Evolutionary conservation across 345 rosid species (phyloP).

Genomic region (Gossypioides kirkii): DNA sequence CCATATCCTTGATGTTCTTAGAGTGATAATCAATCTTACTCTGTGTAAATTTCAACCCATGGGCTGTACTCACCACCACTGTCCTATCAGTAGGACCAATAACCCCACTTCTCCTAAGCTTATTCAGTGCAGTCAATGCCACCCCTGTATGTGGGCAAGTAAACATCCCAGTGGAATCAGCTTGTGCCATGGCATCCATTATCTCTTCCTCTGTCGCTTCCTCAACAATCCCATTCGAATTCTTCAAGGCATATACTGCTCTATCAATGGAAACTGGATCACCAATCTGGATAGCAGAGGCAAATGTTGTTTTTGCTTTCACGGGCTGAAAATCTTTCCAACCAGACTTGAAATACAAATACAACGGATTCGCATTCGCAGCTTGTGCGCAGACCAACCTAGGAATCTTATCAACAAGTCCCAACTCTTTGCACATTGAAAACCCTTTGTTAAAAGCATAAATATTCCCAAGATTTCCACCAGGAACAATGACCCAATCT

Average conservation of each 20-base stretch:
- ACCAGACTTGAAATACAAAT: conserved; percentile 63
- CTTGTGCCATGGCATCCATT: conserved; percentile 93
- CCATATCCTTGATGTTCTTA: conserved; percentile 65
- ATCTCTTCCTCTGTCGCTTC: conserved; percentile 88
- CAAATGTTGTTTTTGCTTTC: conserved; percentile 66
- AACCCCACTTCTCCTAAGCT: conserved; percentile 75
- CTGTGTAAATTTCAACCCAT: conserved; percentile 84
- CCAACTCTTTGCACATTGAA: conserved; percentile 74
- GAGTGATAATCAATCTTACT: conserved; percentile 86
- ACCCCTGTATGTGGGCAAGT: conserved; percentile 94
- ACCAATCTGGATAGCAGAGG: conserved; percentile 92
- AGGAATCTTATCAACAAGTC: conserved; percentile 76
- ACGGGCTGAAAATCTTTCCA: conserved; percentile 75
- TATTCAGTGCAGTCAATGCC: conserved; percentile 70
- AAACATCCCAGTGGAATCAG: conserved; percentile 95
- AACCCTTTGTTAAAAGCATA: conserved; percentile 90
- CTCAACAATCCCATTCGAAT: conserved; percentile 75
- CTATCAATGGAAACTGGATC: conserved; percentile 90
- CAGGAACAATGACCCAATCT: conserved; percentile 92
- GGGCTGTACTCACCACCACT: conserved; percentile 90
- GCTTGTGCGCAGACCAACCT: conserved; percentile 87
- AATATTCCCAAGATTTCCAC: conserved; percentile 85
- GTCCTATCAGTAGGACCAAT: conserved; percentile 63
- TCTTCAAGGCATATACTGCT: conserved; percentile 79
- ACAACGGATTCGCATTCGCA: conserved; percentile 86